Base-by-base conservation (phyloP, 768 basidiomycete species). In the Phaeotremella fagi region DNA sequence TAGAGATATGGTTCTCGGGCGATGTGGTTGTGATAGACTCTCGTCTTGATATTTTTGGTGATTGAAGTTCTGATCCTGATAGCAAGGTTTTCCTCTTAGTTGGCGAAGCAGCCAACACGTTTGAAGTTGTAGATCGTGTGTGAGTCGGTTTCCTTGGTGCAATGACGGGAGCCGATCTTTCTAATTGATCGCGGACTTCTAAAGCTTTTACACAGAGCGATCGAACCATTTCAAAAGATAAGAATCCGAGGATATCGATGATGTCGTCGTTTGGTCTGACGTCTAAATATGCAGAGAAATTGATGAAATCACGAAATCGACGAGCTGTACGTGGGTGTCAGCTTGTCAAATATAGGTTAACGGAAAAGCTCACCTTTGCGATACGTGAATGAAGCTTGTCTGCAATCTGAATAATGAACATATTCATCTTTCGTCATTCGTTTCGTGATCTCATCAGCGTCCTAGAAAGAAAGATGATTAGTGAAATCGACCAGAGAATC, bases 361-460 rank as follows among this genome's bases (percentile, higher is more conserved):
- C n/a, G n/a, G 15, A 42, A 4, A 4, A 27, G 2, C 77, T 27
- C 41, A 88, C 91, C 86, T 84, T 97, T 98, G 49, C 91, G 84
- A 73, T 92, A 95, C 0, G 92, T 95, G 73, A 97, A 98, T 15
- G 89, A 89, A 0, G 92, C 92, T 73, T 95, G 92, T 54, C 92
- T 82, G 76, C 91, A 95, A 71, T 94, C 90, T 2, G 91, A 91
- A 70, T 95, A 95, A 70, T 91, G 90, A 55, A 92, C 87, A 72
- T 97, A 98, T 66, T 97, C 90, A 71, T 97, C 92, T 63, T 88
- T 81, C 6, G 90, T 92, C 92, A 97, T 98, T 75, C 89, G 83
- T 41, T 88, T 81, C 1, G 92, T 97, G 11, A 90, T 86, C 59
- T 91, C 89, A 75, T 98, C 92, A 2, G 90, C 90, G 80, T 95